Evolutionary conservation across 192 early-diverging fungal species (phyloP), one percentile per base, ranked within the genome.

Genomic region (Dissophora globulifera): DNA sequence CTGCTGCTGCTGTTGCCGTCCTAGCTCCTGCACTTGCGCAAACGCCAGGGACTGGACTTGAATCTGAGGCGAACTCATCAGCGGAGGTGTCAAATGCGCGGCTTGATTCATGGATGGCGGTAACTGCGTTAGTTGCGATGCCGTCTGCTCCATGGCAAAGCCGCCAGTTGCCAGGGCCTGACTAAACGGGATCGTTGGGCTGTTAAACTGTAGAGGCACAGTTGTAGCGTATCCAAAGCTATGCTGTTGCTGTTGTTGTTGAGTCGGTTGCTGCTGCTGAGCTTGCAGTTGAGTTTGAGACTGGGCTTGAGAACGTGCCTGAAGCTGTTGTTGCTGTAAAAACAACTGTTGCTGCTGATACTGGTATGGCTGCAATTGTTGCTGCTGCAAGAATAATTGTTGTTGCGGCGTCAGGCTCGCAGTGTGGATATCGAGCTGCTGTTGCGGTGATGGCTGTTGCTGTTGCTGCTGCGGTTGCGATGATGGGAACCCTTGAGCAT

Each of bases 1-100:
- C 2, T 43, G 47, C 19, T 29, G 42, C 15, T 74, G 65, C 15
- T 50, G 58, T 40, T 51, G 56, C 35, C 84, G 84, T 15, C 61
- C 51, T 62, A 81, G 81, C 13, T 60, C 58, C 59, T 64, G 62
- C 9, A 49, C 32, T 32, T 79, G 82, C 15, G 46, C 45, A n/a
- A 30, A 56, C 12, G 56, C 31, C 29, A 78, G 84, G 13, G 54
- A 45, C 27, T 58, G 56, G 4, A 42, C 55, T 27, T 50, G 66
- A 10, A 79, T 48, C 58, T 83, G 81, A 3, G 69, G 38, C 48
- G 79, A 50, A 0, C 66, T 30, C 48, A 63, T 8, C 11, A 55
- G 43, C 0, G 57, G 62, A 16, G 56, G 43, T 6, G 62, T 52
- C 29, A 63, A 27, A 2, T 54, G 63, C 12, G 49, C 26, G 53